Base-by-base conservation (phyloP, 2,329 filamentous ascomycete genomes). In the Fusarium chlamydosporum region DNA sequence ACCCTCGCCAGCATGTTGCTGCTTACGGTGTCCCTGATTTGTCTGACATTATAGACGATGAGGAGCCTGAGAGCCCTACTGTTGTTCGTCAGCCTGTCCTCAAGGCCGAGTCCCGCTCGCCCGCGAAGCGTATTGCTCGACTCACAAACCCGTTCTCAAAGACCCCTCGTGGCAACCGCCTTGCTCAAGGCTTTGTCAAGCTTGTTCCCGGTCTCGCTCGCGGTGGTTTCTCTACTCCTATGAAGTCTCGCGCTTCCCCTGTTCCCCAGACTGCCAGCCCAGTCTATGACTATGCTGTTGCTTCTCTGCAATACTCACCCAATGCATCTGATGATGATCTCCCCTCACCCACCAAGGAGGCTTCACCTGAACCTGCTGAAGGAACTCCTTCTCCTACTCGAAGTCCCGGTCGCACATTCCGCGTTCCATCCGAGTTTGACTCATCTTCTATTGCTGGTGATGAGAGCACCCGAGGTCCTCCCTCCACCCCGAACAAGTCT, bases 151-250 rank as follows among this genome's bases (percentile, higher is more conserved):
- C 76, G 8, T 61, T 77, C 23, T 27, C 47, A 50, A 74, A 74
- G 68, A 67, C 51, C 42, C 26, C 47, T 8, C 66, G 64, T 10
- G 53, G 73, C 20, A 68, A 62, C 33, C 76, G 74, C 26, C 56
- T 79, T 48, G 73, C 69, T n/a, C 72, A 75, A 34, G 72, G 68
- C 4, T 71, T 78, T 26, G 64, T 79, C 57, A 73, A 71, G 56
- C 68, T 79, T 41, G 26, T 71, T n/a, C 78, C 78, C 15, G 64
- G 61, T 35, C 68, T 6, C 71, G 61, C 38, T 71, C 51, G 71
- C 62, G 56, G 63, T 56, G 8, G 61, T 71, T 51, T 70, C 75
- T 69, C 76, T 7, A 79, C 78, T 33, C 78, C 78, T 11, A 73
- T 56, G 42, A 61, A 59, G n/a, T 16, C 16, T 13, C 71, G 76